These are phyloP conservation scores for Sugiyamaella boreocaroliniensis DNA, from an alignment of 805 yeast species.

Conservation along the genomic window DNA sequence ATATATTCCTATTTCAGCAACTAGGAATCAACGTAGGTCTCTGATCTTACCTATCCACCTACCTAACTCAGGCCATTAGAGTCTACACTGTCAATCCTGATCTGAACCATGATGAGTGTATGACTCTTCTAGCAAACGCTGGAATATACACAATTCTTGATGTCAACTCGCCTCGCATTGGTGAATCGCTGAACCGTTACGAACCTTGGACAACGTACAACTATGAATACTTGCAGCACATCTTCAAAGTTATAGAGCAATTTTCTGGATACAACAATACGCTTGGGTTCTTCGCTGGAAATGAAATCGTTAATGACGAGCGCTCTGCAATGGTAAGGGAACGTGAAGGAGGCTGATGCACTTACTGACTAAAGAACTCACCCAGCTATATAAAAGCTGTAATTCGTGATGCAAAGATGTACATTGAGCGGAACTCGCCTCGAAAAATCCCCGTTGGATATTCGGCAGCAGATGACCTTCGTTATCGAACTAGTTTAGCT, in stretches of 20 bases:
- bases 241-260: constrained; percentile 71
- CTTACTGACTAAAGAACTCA: constrained; percentile 32
- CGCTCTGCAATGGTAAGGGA: constrained; percentile 40
- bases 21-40: constrained; percentile 58
- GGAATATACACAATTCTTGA: constrained; percentile 89
- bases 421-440: constrained; percentile 50
- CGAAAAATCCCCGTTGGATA: constrained; percentile 85
- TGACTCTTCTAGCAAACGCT: constrained; percentile 84
- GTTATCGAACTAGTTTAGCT: constrained; percentile 68
- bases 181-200: constrained; percentile 78
- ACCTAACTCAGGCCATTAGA: constrained; percentile 50
- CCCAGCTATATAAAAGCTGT: constrained; percentile 75
- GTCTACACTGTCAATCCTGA: constrained; percentile 82
- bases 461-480: constrained; percentile 91
- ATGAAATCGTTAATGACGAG: constrained; percentile 80
- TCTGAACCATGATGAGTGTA: constrained; percentile 78
- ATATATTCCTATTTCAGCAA: constrained; percentile 70
- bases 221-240: constrained; percentile 60
- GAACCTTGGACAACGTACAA: constrained; percentile 92
- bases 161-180: constrained; percentile 77
- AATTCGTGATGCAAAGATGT: constrained; percentile 72
- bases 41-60: not conserved
- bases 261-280: constrained; percentile 84
- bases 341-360: not conserved
- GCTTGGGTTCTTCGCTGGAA: constrained; percentile 93